Evolutionary conservation across 2,329 filamentous ascomycete species (phyloP), one percentile per base, ranked within the genome.

Genomic region (Ophiocordyceps robertsii): DNA sequence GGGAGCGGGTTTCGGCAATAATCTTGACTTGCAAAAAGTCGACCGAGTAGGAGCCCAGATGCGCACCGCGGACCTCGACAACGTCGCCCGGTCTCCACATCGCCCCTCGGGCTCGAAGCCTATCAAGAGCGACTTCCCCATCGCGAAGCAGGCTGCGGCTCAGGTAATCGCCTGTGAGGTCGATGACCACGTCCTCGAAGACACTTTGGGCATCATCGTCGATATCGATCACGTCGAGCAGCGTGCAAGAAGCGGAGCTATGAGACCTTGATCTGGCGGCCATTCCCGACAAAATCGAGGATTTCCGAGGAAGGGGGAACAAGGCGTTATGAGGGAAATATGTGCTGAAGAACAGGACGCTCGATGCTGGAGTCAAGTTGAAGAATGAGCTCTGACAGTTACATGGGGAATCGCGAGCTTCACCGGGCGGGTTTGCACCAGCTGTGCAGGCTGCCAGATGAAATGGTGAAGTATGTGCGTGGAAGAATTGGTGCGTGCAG

Each of bases 1-100:
- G 53, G 0, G 41, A 41, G 0, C 29, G 36, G 29, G 54, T 40
- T 24, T 60, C 49, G 17, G 68, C 56, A 33, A 75, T 66, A 1
- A 51, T 47, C 38, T 62, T 61, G 53, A 75, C 66, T 44, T 64
- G 50, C 27, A 73, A 56, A 42, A 63, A 65, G 2, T 60, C 38
- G 6, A 66, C 50, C 2, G 46, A 41, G 32, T 54, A 55, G 1
- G 44, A 41, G 5, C 54, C 55, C 6, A 56, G 31, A 1, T 33
- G 27, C 8, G 50, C 50, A 12, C 49, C 21, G 7, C 41, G 30
- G 2, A 65, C 44, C 33, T 63, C 50, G 12, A 65, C 44, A 6
- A 61, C 53, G 3, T 53, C 52, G 0, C 53, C 56, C 4, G 48
- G 29, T 21, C 51, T 44, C 19, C 59, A 47, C 4, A 35, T 19